phyloP scores from a whole-genome alignment of 129 eudicot genomes.

The Lactuca saligna region DNA sequence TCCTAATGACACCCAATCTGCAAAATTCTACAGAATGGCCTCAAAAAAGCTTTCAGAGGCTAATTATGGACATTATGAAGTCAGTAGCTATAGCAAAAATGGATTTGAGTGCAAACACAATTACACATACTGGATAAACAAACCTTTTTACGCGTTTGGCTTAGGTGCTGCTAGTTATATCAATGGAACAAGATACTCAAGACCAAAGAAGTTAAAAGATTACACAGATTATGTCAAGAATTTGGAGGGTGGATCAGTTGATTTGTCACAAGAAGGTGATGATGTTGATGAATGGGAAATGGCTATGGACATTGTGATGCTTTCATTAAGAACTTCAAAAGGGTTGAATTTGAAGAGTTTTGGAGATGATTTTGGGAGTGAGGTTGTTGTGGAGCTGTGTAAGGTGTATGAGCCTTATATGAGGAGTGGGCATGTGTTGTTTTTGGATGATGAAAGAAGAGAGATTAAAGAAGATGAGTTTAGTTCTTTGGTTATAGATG shows the following conservation, averaged over 20 bases:
- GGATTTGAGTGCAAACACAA: conserved; percentile 86
- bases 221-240: conserved; percentile 58
- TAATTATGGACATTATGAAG: conserved; percentile 80
- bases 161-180: conserved; percentile 87
- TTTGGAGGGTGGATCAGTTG: conserved; percentile 54
- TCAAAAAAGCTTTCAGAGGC: conserved; percentile 67
- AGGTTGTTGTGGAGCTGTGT: conserved; percentile 49
- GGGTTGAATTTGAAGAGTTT: conserved; percentile 76
- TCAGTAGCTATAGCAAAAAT: conserved; percentile 79
- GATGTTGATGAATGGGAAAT: conserved; percentile 47
- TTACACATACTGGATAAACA: conserved; percentile 82
- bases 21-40: conserved; percentile 83
- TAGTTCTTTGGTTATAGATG: conserved; percentile 43
- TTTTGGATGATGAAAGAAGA: conserved; percentile 60
- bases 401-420: conserved; percentile 66
- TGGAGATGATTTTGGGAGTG: conserved; percentile 55
- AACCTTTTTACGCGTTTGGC: conserved; percentile 76
- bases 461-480: conserved; percentile 50
- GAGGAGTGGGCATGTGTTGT: conserved; percentile 82
- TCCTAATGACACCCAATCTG: conserved; percentile 82
- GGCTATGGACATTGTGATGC: conserved; percentile 81
- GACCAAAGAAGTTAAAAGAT: conserved; percentile 81
- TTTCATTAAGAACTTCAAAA: conserved; percentile 79
- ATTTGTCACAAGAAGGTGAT: conserved; percentile 33
- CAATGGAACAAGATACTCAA: conserved; percentile 66